phyloP scores from a whole-genome alignment of 2,329 filamentous ascomycete species.

The Fusarium phyllophilum region DNA sequence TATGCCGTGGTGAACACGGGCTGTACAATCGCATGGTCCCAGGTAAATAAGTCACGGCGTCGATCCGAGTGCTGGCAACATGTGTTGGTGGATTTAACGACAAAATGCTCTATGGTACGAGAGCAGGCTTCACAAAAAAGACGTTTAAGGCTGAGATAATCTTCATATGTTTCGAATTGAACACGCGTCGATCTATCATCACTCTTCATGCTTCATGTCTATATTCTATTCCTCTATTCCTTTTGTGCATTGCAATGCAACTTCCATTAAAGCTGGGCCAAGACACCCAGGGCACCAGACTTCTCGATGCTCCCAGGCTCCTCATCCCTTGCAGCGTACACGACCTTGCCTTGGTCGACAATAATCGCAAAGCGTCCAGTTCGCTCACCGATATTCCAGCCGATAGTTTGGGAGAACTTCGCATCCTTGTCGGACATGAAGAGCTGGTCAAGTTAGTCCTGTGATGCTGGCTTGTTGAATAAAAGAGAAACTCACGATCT shows the following conservation, averaged over 20 bases:
- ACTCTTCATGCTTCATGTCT: constrained; percentile 33
- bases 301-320: constrained; percentile 56
- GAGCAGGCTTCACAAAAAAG: constrained; percentile 6
- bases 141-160: background rate
- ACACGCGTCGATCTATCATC: constrained; percentile 30
- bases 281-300: constrained; percentile 64
- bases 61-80: constrained; percentile 12
- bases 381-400: constrained; percentile 79
- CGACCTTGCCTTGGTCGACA: constrained; percentile 84
- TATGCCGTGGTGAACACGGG: constrained; percentile 32
- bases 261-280: constrained; percentile 60
- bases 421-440: constrained; percentile 78
- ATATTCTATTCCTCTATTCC: constrained; percentile 1
- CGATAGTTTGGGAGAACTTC: constrained; percentile 80
- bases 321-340: constrained; percentile 80
- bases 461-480: background rate
- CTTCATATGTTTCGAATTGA: constrained; percentile 14
- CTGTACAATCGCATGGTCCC: constrained; percentile 13
- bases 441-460: constrained; percentile 57
- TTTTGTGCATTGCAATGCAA: constrained; percentile 5
- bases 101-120: constrained; percentile 13
- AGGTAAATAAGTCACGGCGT: constrained; percentile 26
- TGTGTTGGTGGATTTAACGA: constrained; percentile 10
- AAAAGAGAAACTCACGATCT: constrained; percentile 56
- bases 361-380: constrained; percentile 84